Evolutionary conservation across 2,329 filamentous ascomycete species (phyloP).

Genomic region (Coniosporium tulheliwenetii): DNA sequence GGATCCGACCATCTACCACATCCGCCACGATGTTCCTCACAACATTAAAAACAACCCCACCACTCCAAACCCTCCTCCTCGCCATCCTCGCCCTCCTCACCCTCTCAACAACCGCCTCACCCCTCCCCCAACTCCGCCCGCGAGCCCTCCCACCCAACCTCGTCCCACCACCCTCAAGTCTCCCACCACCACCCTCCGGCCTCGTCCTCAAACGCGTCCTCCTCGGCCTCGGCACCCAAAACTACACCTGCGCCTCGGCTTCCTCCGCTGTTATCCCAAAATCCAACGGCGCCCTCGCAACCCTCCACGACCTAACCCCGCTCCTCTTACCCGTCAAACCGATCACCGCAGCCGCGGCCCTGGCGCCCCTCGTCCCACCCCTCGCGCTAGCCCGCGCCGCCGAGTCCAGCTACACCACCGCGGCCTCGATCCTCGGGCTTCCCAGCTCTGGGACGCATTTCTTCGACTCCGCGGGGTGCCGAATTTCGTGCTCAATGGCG

Average conservation of each 20-base stretch:
- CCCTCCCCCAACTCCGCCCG: slow-evolving; percentile 35
- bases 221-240: slow-evolving; percentile 78
- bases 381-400: slow-evolving; percentile 13
- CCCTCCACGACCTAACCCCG: slow-evolving; percentile 53
- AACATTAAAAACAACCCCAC: too few species aligned
- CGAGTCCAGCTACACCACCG: slow-evolving; percentile 25
- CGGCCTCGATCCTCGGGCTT: slow-evolving; percentile 14
- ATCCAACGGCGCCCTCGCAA: slow-evolving; percentile 59
- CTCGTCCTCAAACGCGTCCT: slow-evolving; percentile 41
- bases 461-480: slow-evolving; percentile 59
- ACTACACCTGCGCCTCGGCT: slow-evolving; percentile 66
- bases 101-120: slow-evolving; percentile 6
- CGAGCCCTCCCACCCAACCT: slow-evolving; percentile 43
- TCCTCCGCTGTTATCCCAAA: slow-evolving; percentile 31
- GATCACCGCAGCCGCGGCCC: slow-evolving; percentile 51
- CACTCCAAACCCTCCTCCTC: background rate
- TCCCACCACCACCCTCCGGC: too few species aligned
- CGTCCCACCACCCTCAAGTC: slow-evolving; percentile 20
- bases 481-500: slow-evolving; percentile 54
- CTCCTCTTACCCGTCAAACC: slow-evolving; percentile 19
- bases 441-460: slow-evolving; percentile 59
- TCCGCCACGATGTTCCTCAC: too few species aligned
- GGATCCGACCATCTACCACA: too few species aligned
- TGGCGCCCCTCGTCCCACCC: slow-evolving; percentile 25
- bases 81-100: slow-evolving; percentile 8